phyloP scores from a whole-genome alignment of 495 filamentous ascomycete species.

The Hypoxylon fragiforme region DNA sequence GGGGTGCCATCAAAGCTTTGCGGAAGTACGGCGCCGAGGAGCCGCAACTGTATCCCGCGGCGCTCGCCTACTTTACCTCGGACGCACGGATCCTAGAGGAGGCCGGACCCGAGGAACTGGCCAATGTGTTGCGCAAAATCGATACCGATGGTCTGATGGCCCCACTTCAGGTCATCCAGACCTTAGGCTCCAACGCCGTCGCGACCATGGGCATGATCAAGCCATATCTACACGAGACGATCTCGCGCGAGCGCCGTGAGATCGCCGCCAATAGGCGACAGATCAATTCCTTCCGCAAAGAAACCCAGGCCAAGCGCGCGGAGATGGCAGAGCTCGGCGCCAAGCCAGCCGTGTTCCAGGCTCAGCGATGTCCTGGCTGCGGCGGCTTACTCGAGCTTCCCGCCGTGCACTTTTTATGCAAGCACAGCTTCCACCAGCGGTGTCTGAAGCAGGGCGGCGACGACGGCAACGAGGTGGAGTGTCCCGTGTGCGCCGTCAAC shows the following conservation, averaged over 20 bases:
- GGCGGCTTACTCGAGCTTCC: conserved; percentile 76
- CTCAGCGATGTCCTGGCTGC: conserved; percentile 82
- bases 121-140: conserved; percentile 80
- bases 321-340: conserved; percentile 75
- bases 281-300: conserved; percentile 80
- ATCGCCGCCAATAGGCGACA: conserved; percentile 81
- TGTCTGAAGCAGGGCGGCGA: conserved; percentile 60
- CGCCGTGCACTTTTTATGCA: conserved; percentile 93
- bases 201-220: conserved; percentile 98
- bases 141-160: conserved; percentile 91
- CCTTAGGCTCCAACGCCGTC: conserved; percentile 64
- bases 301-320: conserved; percentile 76
- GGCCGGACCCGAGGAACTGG: conserved; percentile 80
- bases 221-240: conserved; percentile 83
- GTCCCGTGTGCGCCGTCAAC: conserved; percentile 76
- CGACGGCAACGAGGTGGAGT: conserved; percentile 68
- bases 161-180: conserved; percentile 94
- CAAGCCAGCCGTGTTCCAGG: conserved; percentile 88
- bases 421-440: conserved; percentile 91
- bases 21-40: conserved; percentile 90
- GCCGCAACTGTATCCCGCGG: conserved; percentile 90
- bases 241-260: conserved; percentile 83
- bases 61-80: conserved; percentile 90
- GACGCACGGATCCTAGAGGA: conserved; percentile 79
- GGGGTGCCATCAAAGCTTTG: conserved; percentile 84